Evolutionary conservation across 2,329 filamentous ascomycete species (phyloP), one percentile per base, ranked within the genome.

Genomic region (Aspergillus sergii): DNA sequence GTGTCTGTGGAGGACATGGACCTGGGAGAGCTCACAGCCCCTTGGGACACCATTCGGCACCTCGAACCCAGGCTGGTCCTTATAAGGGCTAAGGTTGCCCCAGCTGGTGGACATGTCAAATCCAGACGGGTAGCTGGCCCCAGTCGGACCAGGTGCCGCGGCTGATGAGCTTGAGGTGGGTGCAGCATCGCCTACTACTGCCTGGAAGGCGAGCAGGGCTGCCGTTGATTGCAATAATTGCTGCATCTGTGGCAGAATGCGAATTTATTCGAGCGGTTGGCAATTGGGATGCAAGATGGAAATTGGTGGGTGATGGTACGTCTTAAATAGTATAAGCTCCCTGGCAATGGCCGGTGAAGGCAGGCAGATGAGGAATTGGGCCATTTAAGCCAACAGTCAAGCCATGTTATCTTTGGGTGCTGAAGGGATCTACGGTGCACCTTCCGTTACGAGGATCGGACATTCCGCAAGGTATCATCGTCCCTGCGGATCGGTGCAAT

Each of bases 81-180:
- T 54, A 16, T 54, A 54, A 19, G 51, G 51, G 32, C 51, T 54
- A 36, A 54, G 51, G 21, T 54, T 54, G 8, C 9, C 51, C 51
- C 51, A 54, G 51, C 51, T 54, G 5, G 51, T 39, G 6, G 51
- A 30, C 10, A 54, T 54, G 26, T 54, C 51, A 21, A 54, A 54
- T 4, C 51, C 30, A 54, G 51, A 54, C n/a, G 51, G 51, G 30
- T 54, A 54, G 39, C 48, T 51, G 19, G 34, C 21, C n/a, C 48
- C 58, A 19, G 58, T 54, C 32, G 53, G 51, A 23, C 45, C 53
- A 19, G 59, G 28, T 30, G 54, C 56, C 7, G 56, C 23, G 11
- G 55, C 55, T 12, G 39, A 45, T 30, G 55, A 57, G 10, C 56
- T 46, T 30, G 56, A 48, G 26, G 56, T 58, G 10, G 56, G 56